Evolutionary conservation across 345 rosid species (phyloP).

Genomic region (Dovyalis caffra): DNA sequence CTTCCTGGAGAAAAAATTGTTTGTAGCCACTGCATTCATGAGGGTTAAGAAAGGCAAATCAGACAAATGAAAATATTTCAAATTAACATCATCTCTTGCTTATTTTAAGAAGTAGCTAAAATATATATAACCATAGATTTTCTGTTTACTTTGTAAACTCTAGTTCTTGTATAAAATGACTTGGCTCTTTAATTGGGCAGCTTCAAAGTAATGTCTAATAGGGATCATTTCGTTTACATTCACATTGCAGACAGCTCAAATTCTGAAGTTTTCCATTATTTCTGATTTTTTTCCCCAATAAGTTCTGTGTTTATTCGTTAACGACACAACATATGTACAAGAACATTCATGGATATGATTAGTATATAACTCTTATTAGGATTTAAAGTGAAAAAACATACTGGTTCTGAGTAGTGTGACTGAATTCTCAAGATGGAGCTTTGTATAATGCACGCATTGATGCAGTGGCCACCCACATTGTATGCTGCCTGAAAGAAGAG

Average conservation of each 20-base stretch:
- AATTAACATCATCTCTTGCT: background rate
- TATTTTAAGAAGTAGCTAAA: background rate
- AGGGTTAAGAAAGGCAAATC: background rate
- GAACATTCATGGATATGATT: background rate
- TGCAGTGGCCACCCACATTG: slow-evolving; percentile 65
- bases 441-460: slow-evolving; percentile 61
- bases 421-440: slow-evolving; percentile 71
- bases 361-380: background rate
- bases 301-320: background rate
- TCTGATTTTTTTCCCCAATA: background rate
- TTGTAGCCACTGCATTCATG: slow-evolving; percentile 68
- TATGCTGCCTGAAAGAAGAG: slow-evolving; percentile 62
- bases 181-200: background rate
- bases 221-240: background rate
- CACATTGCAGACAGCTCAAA: background rate
- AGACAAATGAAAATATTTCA: background rate
- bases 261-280: background rate
- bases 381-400: slow-evolving; percentile 26
- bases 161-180: background rate
- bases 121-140: background rate
- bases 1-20: slow-evolving; percentile 71
- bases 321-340: background rate
- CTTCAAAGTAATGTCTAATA: background rate
- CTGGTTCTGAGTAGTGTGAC: slow-evolving; percentile 62
- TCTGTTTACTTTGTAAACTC: background rate